Evolutionary conservation across 768 basidiomycete genomes (phyloP).

Genomic region (Boletus insuetus): DNA sequence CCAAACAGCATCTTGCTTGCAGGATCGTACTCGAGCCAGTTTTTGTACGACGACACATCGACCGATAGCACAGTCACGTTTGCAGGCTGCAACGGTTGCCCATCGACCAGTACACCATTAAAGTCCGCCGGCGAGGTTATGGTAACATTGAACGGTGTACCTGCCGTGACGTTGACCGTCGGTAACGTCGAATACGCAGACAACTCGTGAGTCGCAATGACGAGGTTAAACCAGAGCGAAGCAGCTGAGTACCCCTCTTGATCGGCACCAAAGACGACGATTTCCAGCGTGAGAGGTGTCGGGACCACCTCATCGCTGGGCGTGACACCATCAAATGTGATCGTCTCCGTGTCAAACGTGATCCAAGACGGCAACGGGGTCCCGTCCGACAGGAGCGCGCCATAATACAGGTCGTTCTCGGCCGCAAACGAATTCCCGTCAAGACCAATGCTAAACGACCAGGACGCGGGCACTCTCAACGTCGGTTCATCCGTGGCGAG

Average conservation of each 20-base stretch:
- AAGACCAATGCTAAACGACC: conserved; percentile 92
- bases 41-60: conserved; percentile 52
- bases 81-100: conserved; percentile 48
- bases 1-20: conserved; percentile 60
- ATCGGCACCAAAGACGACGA: conserved; percentile 70
- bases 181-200: conserved; percentile 48
- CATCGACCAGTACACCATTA: conserved; percentile 62
- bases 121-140: conserved; percentile 58
- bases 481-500: conserved; percentile 49
- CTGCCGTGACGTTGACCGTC: conserved; percentile 69
- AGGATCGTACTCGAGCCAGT: conserved; percentile 63
- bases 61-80: conserved; percentile 59
- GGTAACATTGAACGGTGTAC: conserved; percentile 49
- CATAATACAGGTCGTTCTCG: conserved; percentile 54
- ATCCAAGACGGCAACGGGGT: conserved; percentile 75
- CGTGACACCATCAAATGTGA: conserved; percentile 78
- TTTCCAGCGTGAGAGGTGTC: conserved; percentile 42
- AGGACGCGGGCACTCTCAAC: conserved; percentile 71
- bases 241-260: conserved; percentile 66
- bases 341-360: conserved; percentile 57
- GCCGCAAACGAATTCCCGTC: conserved; percentile 58
- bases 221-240: conserved; percentile 58
- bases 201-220: conserved; percentile 69
- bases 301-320: conserved; percentile 46
- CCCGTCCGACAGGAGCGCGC: conserved; percentile 63